Evolutionary conservation across 129 eudicot genomes (phyloP).

Genomic region (Arctium lappa): DNA sequence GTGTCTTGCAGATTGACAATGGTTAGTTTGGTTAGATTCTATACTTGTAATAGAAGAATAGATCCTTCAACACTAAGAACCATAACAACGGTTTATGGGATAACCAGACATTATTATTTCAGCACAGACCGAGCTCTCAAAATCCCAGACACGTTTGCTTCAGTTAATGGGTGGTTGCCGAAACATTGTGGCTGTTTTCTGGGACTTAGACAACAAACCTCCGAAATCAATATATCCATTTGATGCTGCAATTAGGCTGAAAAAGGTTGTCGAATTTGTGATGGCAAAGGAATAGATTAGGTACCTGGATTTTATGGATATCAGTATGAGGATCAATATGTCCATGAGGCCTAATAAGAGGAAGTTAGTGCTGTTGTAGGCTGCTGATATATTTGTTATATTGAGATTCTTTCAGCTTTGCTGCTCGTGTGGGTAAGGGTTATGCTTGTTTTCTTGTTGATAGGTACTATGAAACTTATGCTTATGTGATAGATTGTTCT

Average conservation of each 20-base stretch:
- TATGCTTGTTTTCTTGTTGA: too few species aligned
- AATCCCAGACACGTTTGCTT: constrained; percentile 23
- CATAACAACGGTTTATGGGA: background rate
- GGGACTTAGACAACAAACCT: constrained; percentile 89
- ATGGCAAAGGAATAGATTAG: background rate
- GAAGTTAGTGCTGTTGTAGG: background rate
- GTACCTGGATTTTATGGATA: background rate
- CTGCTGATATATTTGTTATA: too few species aligned
- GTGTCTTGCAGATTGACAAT: constrained; percentile 25
- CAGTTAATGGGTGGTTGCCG: constrained; percentile 13
- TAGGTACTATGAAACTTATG: too few species aligned
- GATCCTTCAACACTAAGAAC: background rate
- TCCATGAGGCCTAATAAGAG: constrained; percentile 1
- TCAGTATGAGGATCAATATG: background rate
- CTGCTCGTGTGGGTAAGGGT: too few species aligned
- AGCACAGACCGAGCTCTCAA: background rate
- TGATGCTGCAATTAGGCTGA: constrained; percentile 71
- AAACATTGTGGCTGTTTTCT: constrained; percentile 65
- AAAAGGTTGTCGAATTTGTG: constrained; percentile 30
- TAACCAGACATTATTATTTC: background rate
- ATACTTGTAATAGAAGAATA: background rate
- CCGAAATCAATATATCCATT: constrained; percentile 60
- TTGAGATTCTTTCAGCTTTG: too few species aligned
- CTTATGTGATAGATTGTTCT: too few species aligned
- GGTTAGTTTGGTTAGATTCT: constrained; percentile 14